phyloP scores from a whole-genome alignment of 2,329 filamentous ascomycete genomes.

The Paracoccidioides brasiliensis region DNA sequence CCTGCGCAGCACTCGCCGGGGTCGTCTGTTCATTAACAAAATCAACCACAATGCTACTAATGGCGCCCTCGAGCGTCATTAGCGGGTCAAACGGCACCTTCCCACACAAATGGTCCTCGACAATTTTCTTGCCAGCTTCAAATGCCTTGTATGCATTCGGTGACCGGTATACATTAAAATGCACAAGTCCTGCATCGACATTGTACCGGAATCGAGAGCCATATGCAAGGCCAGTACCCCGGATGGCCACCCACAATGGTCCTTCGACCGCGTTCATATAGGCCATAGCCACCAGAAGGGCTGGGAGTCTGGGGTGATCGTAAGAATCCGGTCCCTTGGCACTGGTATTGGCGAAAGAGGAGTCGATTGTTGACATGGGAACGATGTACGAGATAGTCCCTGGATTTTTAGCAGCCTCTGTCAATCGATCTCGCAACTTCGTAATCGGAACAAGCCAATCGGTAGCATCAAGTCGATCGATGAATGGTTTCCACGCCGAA shows the following conservation, averaged over 20 bases:
- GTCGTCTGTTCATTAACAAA: conserved; percentile 84
- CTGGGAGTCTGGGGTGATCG: conserved; percentile 63
- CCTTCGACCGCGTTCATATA: conserved; percentile 92
- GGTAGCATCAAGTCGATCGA: conserved; percentile 38
- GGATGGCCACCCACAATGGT: conserved; percentile 84
- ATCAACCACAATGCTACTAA: conserved; percentile 73
- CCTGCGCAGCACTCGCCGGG: conserved; percentile 65
- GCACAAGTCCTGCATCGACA: conserved; percentile 64
- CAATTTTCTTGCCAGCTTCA: conserved; percentile 57
- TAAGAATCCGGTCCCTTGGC: conserved; percentile 62
- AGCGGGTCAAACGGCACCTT: conserved; percentile 60
- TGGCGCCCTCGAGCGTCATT: conserved; percentile 67
- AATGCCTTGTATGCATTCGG: conserved; percentile 84
- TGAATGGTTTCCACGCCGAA: conserved; percentile 60
- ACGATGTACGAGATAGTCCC: conserved; percentile 67
- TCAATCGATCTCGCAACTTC: conserved; percentile 58
- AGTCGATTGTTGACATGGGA: conserved; percentile 85
- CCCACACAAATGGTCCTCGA: conserved; percentile 62
- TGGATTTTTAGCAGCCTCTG: conserved; percentile 57
- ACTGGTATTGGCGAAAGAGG: conserved; percentile 71
- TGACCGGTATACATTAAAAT: conserved; percentile 79
- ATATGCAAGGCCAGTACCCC: conserved; percentile 87
- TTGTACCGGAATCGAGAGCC: conserved; percentile 68
- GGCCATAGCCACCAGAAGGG: conserved; percentile 73
- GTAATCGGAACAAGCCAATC: conserved; percentile 56